Conservation (phyloP, 441 rosid species). For the Geranium incanum region DNA sequence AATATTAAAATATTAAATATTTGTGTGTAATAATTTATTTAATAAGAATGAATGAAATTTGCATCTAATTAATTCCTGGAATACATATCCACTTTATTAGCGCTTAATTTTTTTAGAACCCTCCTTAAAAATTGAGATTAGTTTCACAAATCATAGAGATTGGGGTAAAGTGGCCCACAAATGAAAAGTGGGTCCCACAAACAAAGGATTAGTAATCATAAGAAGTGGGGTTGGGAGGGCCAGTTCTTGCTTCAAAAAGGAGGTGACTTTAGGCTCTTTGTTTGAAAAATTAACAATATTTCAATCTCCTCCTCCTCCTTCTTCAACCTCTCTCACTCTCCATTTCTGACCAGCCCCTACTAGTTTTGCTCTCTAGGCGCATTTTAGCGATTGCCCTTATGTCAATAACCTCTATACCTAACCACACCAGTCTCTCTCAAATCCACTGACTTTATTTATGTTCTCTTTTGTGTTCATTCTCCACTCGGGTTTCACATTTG, state of each 20-base stretch:
- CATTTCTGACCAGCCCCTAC: not conserved
- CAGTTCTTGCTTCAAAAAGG: constrained; percentile 17
- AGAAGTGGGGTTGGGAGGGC: not conserved
- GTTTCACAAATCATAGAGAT: not conserved
- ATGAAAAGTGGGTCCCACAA: constrained; percentile 12
- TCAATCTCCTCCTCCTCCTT: not conserved
- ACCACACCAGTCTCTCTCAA: constrained; percentile 17
- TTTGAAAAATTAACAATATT: not conserved
- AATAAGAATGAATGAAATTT: no score
- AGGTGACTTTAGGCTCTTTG: not conserved
- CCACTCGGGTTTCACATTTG: constrained; percentile 23
- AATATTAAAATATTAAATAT: no score
- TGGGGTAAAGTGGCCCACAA: not conserved
- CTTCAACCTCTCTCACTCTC: not conserved
- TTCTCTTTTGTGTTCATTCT: constrained; percentile 11
- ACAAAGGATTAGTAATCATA: not conserved
- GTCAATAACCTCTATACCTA: constrained; percentile 15
- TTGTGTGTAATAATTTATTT: no score
- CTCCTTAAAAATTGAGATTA: not conserved
- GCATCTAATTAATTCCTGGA: no score
- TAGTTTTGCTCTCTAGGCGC: not conserved
- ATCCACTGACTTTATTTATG: constrained; percentile 17
- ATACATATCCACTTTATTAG: no score
- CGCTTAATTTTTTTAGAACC: not conserved
- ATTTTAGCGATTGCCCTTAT: constrained; percentile 23